phyloP scores from a whole-genome alignment of 768 basidiomycete species.

The Russula ochroleuca region DNA sequence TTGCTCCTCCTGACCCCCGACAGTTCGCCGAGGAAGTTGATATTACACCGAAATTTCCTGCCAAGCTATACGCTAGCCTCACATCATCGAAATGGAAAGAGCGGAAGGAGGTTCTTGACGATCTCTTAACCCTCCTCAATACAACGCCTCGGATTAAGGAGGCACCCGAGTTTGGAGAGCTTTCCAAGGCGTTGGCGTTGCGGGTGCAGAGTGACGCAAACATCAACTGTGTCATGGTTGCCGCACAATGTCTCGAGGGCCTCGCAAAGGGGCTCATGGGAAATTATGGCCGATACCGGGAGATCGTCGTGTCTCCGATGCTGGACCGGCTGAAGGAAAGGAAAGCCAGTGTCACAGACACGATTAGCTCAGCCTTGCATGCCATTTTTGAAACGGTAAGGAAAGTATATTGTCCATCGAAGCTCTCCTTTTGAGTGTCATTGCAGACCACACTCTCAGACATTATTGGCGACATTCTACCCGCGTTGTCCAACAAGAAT shows the following conservation, averaged over 20 bases:
- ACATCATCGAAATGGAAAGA: slow-evolving; percentile 98
- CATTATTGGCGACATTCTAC: slow-evolving; percentile 75
- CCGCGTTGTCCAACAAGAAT: slow-evolving; percentile 81
- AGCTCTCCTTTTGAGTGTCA: slow-evolving; percentile 18
- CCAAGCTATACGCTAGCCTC: slow-evolving; percentile 66
- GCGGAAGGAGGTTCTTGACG: slow-evolving; percentile 86
- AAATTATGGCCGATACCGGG: slow-evolving; percentile 70
- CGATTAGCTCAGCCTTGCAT: slow-evolving; percentile 82
- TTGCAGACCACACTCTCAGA: slow-evolving; percentile 72
- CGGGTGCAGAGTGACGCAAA: slow-evolving; percentile 89
- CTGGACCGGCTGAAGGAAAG: slow-evolving; percentile 91
- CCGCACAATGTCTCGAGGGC: slow-evolving; percentile 78
- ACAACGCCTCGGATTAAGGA: slow-evolving; percentile 76
- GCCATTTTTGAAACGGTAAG: slow-evolving; percentile 81
- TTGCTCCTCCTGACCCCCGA: slow-evolving; percentile 65
- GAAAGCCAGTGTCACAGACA: slow-evolving; percentile 85
- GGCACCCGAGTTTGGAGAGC: slow-evolving; percentile 67
- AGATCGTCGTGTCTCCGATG: slow-evolving; percentile 68
- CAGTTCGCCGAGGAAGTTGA: slow-evolving; percentile 78
- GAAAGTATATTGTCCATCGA: slow-evolving; percentile 21
- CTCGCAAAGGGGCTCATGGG: slow-evolving; percentile 77
- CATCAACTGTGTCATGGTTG: slow-evolving; percentile 89
- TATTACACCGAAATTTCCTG: slow-evolving; percentile 69
- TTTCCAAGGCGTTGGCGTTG: slow-evolving; percentile 69
- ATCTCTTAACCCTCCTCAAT: slow-evolving; percentile 64